Evolutionary conservation across 768 basidiomycete species (phyloP), one percentile per base, ranked within the genome.

Genomic region (Clitopilus passeckerianus): DNA sequence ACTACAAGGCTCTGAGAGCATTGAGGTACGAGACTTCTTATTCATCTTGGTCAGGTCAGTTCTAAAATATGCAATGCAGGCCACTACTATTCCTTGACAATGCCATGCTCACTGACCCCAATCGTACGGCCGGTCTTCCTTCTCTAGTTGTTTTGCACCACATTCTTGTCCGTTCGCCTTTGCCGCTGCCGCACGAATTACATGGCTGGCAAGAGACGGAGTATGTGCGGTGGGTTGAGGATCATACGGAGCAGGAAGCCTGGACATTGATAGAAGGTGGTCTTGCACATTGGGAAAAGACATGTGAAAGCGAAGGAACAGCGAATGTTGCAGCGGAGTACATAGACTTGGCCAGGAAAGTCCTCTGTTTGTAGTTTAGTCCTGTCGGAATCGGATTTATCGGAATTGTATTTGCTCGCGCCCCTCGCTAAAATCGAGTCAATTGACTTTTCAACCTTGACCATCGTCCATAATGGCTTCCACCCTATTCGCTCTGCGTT

Each of bases 121-220:
- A 80, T 23, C 80, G 84, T 53, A 97, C 94, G 0, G 74, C 76
- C 5, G 91, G 90, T 5, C 78, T 98, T n/a, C 86, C 94, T 1
- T 85, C 92, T 5, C 79, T 98, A 20, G 85, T 97, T 64, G 89
- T 98, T 15, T 75, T 98, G 15, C 95, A 98, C 68, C 89, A 97
- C 63, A 89, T 97, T 65, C 80, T 97, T 34, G 95, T 98, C 23
- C 87, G 93, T 9, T 93, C 93, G 1, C 88, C 91, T 0, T 79
- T 93, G 57, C 84, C 90, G 5, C 79, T 98, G 37, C 96, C 97
- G 9, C 93, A 99, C 70, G 81, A 83, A 54, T 71, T 94, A 58
- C 94, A 98, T 67, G 89, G 90, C 0, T 98, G 97, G 96, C 89
- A 91, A 59, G 94, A 98, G 68, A 82, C 89, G 3, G 97, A 98